A percentile compares a stretch with the other conserved stretches of the same genome.
These are phyloP conservation scores for Arabidopsis thaliana DNA, from an alignment of 345 rosid species.

Conservation along the genomic window TAIR10.1 NC_003075.7:9850501-9851000, in stretches of 20 bases:
- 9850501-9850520: constrained; percentile 33
- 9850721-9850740: constrained; percentile 29
- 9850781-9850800: constrained; percentile 29
- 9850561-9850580: constrained; percentile 39
- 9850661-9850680: constrained; percentile 46
- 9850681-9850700: constrained; percentile 48
- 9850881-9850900: constrained; percentile 44
- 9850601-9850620: constrained; percentile 30
- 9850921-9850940: constrained; percentile 50
- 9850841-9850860: constrained; percentile 42
- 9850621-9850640: constrained; percentile 5
- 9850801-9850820: constrained; percentile 33
- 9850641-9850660: constrained; percentile 29
- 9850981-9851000: constrained; percentile 37
- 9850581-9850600: constrained; percentile 37
- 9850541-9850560: constrained; percentile 32
- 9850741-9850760: constrained; percentile 13
- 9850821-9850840: constrained; percentile 41
- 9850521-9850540: constrained; percentile 24
- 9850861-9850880: constrained; percentile 31
- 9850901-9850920: constrained; percentile 49
- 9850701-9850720: constrained; percentile 12
- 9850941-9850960: constrained; percentile 45
- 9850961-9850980: constrained; percentile 48
- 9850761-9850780: constrained; percentile 29